Evolutionary conservation across 1,284 basidiomycete species (phyloP).

Genomic region (Spongispora temasekensis): DNA sequence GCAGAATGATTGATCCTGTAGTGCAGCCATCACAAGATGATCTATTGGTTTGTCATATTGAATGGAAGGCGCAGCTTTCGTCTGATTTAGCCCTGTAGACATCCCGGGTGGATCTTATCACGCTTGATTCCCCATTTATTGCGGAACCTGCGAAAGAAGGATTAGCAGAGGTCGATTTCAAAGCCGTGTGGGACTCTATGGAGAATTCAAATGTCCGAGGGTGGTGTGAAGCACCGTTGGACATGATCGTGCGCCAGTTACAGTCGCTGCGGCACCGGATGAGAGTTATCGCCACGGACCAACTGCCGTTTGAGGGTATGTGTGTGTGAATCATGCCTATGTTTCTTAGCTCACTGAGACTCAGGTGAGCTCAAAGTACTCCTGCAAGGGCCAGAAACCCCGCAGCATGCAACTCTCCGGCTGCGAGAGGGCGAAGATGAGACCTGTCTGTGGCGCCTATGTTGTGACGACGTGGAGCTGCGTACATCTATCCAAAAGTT

Average conservation of each 20-base stretch:
- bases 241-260: conserved; percentile 51
- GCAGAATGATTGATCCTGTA: conserved; percentile 1
- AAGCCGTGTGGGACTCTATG: conserved; percentile 53
- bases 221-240: conserved; percentile 62
- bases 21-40: conserved; percentile 14
- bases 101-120: conserved; percentile 59
- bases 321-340: too few species aligned
- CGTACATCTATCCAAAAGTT: conserved; percentile 41
- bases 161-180: conserved; percentile 46
- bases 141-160: conserved; percentile 40
- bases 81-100: conserved; percentile 34
- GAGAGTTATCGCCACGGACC: conserved; percentile 52
- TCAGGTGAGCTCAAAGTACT: conserved; percentile 68
- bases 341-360: conserved; percentile 7
- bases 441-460: conserved; percentile 71
- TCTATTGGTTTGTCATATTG: conserved; percentile 22
- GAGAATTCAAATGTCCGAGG: conserved; percentile 52
- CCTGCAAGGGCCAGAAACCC: conserved; percentile 35
- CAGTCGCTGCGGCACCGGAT: conserved; percentile 50
- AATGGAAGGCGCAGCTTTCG: neutral
- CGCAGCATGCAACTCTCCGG: conserved; percentile 46
- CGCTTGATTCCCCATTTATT: conserved; percentile 68
- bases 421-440: conserved; percentile 67
- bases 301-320: conserved; percentile 61
- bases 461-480: conserved; percentile 48